A percentile compares a stretch with the other conserved stretches of the same genome.
phyloP scores from a whole-genome alignment of 768 basidiomycete species.

The Rhodocollybia butyracea region DNA sequence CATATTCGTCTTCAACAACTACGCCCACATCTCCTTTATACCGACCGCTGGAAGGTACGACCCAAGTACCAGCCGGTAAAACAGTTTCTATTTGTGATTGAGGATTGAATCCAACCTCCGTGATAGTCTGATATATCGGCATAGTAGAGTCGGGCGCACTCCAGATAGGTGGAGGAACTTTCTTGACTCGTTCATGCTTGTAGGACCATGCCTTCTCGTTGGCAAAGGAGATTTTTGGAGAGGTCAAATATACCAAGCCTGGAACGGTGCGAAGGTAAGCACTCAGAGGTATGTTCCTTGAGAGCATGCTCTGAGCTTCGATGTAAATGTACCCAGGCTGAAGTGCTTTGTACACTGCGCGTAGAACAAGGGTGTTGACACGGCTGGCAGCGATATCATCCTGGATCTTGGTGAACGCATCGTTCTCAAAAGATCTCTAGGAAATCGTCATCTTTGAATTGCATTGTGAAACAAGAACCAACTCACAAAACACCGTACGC shows the following conservation, averaged over 20 bases:
- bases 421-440: background rate
- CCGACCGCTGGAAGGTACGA: background rate
- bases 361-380: background rate
- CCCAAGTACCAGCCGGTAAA: background rate
- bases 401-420: background rate
- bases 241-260: too few relatives aligned
- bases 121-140: too few relatives aligned
- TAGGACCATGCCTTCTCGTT: too few relatives aligned
- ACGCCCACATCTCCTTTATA: background rate
- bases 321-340: background rate
- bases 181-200: too few relatives aligned
- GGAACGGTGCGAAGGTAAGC: background rate
- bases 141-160: too few relatives aligned
- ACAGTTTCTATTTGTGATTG: too few relatives aligned
- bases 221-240: too few relatives aligned
- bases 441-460: background rate
- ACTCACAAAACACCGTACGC: background rate
- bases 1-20: background rate
- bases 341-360: background rate
- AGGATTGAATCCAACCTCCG: too few relatives aligned
- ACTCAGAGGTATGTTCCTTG: background rate
- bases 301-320: background rate
- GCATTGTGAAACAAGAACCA: background rate
- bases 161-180: too few relatives aligned
- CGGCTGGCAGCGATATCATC: background rate